A percentile compares a stretch with the other conserved stretches of the same genome.
Evolutionary conservation across 225 moss, liverwort and hornwort species (phyloP).

Genomic region (Asterella californica): DNA sequence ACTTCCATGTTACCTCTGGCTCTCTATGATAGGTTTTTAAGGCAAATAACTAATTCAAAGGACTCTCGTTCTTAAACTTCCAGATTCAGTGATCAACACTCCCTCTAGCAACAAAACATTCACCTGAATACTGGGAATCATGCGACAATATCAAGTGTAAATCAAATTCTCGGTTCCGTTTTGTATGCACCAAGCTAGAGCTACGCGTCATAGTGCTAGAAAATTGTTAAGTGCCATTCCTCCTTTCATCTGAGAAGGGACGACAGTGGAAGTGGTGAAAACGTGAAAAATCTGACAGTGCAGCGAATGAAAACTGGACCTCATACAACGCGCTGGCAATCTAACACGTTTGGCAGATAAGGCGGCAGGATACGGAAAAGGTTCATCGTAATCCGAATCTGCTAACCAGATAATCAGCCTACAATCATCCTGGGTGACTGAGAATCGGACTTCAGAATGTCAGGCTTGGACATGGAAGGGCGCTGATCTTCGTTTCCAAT

Average conservation of each 20-base stretch:
- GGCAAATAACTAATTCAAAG: no score
- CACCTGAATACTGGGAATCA: not conserved
- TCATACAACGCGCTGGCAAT: not conserved
- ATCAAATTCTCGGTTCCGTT: not conserved
- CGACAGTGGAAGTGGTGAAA: not conserved
- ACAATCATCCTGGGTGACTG: not conserved
- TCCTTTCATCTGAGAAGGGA: not conserved
- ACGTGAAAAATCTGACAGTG: not conserved
- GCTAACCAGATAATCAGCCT: no score
- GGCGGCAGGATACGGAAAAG: no score
- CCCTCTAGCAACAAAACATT: not conserved
- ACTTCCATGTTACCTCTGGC: not conserved
- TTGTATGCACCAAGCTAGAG: no score
- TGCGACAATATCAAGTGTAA: not conserved
- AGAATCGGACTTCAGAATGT: not conserved
- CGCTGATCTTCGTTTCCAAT: not conserved
- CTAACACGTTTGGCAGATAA: not conserved
- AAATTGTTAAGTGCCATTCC: not conserved
- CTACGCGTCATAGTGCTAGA: no score
- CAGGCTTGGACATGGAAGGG: not conserved
- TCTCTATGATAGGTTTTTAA: no score
- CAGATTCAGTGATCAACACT: no score
- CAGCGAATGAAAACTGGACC: not conserved
- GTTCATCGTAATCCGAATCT: no score
- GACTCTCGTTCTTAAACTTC: no score